Evolutionary conservation across 83 land plant genomes (phyloP).

Genomic region (Isoetes engelmannii): DNA sequence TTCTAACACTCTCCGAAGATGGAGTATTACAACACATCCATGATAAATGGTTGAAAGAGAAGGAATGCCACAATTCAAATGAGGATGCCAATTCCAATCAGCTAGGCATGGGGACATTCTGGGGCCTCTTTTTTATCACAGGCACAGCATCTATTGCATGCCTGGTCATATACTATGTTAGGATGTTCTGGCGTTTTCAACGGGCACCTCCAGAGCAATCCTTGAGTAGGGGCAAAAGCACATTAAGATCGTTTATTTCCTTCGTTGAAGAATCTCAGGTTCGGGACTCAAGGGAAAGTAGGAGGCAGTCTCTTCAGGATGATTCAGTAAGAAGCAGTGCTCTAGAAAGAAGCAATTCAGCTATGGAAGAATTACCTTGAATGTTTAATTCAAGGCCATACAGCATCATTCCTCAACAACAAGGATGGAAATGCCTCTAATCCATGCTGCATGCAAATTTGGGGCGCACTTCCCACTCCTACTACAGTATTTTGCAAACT

Average conservation of each 20-base stretch:
- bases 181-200: not conserved
- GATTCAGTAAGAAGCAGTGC: too few relatives aligned
- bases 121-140: conserved; percentile 12
- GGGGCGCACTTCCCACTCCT: too few relatives aligned
- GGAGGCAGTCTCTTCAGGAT: too few relatives aligned
- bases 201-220: not conserved
- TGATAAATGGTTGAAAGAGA: conserved; percentile 40
- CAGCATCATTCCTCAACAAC: too few relatives aligned
- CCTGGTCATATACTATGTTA: not conserved
- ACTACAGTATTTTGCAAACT: too few relatives aligned
- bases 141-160: conserved; percentile 4
- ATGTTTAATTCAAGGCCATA: too few relatives aligned
- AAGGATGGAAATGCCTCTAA: too few relatives aligned
- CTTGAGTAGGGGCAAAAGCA: not conserved
- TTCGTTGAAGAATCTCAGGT: not conserved
- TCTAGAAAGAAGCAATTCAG: too few relatives aligned
- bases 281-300: too few relatives aligned
- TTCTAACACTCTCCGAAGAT: conserved; percentile 45
- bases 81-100: conserved; percentile 3
- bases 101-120: conserved; percentile 12
- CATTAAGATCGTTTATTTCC: not conserved
- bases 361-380: too few relatives aligned
- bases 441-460: too few relatives aligned
- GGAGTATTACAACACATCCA: conserved; percentile 40
- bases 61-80: conserved; percentile 13